Evolutionary conservation across 2,329 filamentous ascomycete species (phyloP), one percentile per base, ranked within the genome.

Genomic region (Aspergillus tanneri): DNA sequence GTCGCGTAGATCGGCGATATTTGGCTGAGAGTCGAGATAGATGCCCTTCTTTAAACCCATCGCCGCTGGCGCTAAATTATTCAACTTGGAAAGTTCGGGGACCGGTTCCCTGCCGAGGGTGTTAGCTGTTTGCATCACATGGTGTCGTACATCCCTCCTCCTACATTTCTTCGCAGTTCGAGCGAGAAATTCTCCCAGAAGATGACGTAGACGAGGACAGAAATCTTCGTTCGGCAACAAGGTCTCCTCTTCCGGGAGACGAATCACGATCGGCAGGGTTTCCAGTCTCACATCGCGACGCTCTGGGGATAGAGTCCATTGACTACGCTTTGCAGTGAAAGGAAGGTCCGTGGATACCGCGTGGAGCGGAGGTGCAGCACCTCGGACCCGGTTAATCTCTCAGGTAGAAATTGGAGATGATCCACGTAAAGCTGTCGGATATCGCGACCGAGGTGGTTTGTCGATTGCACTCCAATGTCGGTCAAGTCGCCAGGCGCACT

Each of bases 161-260:
- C n/a, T n/a, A n/a, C n/a, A n/a, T n/a, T n/a, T n/a, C n/a, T n/a
- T n/a, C n/a, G n/a, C n/a, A n/a, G n/a, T n/a, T n/a, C n/a, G n/a
- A n/a, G n/a, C n/a, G n/a, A n/a, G n/a, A n/a, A n/a, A n/a, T n/a
- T n/a, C n/a, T n/a, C n/a, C n/a, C n/a, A n/a, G n/a, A n/a, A n/a
- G n/a, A n/a, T n/a, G n/a, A n/a, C n/a, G n/a, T n/a, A n/a, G n/a
- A n/a, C n/a, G n/a, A n/a, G n/a, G n/a, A n/a, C 45, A 47, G 23
- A 34, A 47, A n/a, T 42, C 22, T 28, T 47, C 45, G 23, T 42
- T 47, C 7, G 30, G 37, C 9, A 47, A 18, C 4, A 42, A 9
- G 2, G 45, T 37, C 16, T 47, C 45, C 8, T 47, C 14, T 14
- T 23, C 10, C 10, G 18, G 30, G 12, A 16, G 36, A 10, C 28